Evolutionary conservation across 1,284 basidiomycete genomes (phyloP).

Genomic region (Irpex sp.): DNA sequence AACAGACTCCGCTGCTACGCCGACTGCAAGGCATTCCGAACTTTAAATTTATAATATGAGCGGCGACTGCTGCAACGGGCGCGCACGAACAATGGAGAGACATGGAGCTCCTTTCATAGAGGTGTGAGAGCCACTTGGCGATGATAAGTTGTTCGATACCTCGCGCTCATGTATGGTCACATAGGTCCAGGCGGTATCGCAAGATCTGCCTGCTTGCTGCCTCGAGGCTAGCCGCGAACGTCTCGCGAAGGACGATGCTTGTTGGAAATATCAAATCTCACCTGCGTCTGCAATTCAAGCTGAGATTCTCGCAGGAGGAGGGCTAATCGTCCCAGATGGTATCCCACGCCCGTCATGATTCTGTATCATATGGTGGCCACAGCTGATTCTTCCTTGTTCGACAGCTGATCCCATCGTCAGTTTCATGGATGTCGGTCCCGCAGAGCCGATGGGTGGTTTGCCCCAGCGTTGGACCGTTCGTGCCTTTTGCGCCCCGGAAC

Average conservation of each 20-base stretch:
- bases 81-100: neutral
- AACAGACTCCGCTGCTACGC: neutral
- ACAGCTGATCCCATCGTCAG: slow-evolving; percentile 12
- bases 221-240: slow-evolving; percentile 12
- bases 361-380: slow-evolving; percentile 9
- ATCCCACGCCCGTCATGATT: slow-evolving; percentile 13
- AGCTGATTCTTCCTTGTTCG: slow-evolving; percentile 3
- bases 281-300: neutral
- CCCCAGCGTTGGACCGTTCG: neutral
- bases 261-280: neutral
- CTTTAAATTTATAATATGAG: neutral
- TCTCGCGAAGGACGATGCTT: slow-evolving; percentile 1
- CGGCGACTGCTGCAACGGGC: neutral
- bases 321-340: slow-evolving; percentile 3
- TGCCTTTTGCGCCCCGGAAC: neutral
- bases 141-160: neutral
- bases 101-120: neutral
- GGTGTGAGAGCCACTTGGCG: neutral
- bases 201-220: slow-evolving; percentile 5
- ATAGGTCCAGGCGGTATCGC: slow-evolving; percentile 2
- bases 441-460: neutral
- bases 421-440: slow-evolving; percentile 4
- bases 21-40: neutral
- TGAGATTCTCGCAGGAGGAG: slow-evolving; percentile 1
- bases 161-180: slow-evolving; percentile 3